Base-by-base conservation (phyloP, 1,284 basidiomycete genomes). In the Puccinia triticina region DNA sequence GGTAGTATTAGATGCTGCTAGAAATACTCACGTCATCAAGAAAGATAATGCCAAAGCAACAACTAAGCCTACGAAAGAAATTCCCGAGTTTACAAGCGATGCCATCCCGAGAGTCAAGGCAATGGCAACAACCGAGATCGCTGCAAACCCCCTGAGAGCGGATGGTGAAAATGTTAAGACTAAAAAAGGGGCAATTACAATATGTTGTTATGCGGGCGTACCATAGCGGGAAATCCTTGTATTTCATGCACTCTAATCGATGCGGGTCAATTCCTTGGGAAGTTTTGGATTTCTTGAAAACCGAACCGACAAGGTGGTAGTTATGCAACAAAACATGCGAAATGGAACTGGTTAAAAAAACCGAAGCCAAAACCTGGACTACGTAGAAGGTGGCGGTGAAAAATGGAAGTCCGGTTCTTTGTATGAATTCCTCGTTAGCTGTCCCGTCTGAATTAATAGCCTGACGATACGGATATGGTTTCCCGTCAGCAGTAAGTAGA, bases 211-310 rank as follows among this genome's bases (percentile, higher is more conserved):
- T n/a, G 71, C 26, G 32, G 48, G 26, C 76, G 40, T 43, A 77
- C 76, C 76, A 77, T 10, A 67, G 1, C 18, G 76, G 76, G 34
- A 79, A 79, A 43, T 79, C 77, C 32, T 55, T 46, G 26, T 79
- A 79, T 46, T 79, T 79, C 32, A 67, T 18, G 29, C 77, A 79
- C 1, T 53, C 66, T 16, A 69, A 21, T 69, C 77, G 59, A 53
- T 79, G 77, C 10, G 77, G 77, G 48, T 79, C 77, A 48, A 69
- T 71, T 34, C 40, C 66, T 69, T 34, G 26, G 7, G 5, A n/a
- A 23, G 29, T 23, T 14, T 37, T 50, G 21, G 40, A 53, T 46
- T 40, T 79, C 46, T 71, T 69, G 32, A 79, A 71, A 21, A 79
- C 0, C 21, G 23, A 23, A 18, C 46, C 26, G 34, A 79, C 40